phyloP scores from a whole-genome alignment of 192 early-diverging fungal genomes.

The Coemansia reversa region DNA sequence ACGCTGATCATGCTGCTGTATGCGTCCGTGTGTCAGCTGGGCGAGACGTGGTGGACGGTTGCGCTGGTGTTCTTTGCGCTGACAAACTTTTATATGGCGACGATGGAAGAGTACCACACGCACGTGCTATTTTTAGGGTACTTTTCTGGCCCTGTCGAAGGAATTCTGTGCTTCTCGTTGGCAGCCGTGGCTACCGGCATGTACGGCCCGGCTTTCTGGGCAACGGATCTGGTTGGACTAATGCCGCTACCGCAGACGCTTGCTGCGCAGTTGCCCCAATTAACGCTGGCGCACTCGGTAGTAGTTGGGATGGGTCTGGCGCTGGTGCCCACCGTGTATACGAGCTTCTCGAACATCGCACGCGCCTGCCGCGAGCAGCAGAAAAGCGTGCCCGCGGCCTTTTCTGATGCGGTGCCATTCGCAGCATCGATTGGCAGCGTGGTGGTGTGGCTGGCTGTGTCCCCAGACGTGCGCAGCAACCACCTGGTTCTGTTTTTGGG shows the following conservation, averaged over 20 bases:
- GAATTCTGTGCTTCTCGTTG: conserved; percentile 68
- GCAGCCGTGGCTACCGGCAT: conserved; percentile 63
- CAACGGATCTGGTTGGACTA: conserved; percentile 21
- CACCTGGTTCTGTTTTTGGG: conserved; percentile 70
- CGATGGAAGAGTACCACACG: conserved; percentile 95
- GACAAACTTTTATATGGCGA: conserved; percentile 86
- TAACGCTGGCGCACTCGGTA: conserved; percentile 48
- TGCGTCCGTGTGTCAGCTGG: conserved; percentile 65
- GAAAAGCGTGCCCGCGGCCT: conserved; percentile 54
- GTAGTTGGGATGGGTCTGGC: conserved; percentile 32
- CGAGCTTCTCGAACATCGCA: conserved; percentile 63
- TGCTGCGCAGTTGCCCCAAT: conserved; percentile 24
- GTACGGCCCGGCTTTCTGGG: conserved; percentile 57
- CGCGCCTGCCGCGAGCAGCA: conserved; percentile 59
- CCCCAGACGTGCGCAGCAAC: conserved; percentile 63
- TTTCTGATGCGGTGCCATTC: conserved; percentile 70
- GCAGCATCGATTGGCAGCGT: conserved; percentile 52
- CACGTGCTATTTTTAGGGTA: conserved; percentile 79
- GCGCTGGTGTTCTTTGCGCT: conserved; percentile 61
- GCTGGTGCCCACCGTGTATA: conserved; percentile 46
- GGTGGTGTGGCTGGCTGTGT: conserved; percentile 64
- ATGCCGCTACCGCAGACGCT: conserved; percentile 36
- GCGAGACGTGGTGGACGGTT: conserved; percentile 70
- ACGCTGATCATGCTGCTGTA: conserved; percentile 60
- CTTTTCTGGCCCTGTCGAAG: conserved; percentile 91